These are phyloP conservation scores for Heracleum sosnowskyi DNA, from an alignment of 129 eudicot genomes.

Conservation along the genomic window DNA sequence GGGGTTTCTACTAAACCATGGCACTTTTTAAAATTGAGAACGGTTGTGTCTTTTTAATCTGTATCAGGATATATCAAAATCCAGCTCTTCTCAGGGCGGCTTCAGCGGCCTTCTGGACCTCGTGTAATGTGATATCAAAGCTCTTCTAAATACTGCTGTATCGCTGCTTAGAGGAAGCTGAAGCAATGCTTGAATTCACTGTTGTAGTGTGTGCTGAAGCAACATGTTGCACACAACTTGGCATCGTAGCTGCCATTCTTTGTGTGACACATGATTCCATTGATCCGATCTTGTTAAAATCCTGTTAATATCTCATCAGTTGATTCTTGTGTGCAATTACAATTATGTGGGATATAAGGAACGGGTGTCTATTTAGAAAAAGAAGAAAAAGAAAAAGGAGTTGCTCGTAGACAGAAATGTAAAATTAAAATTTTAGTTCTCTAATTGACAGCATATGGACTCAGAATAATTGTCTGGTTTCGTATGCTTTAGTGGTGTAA, in stretches of 20 bases:
- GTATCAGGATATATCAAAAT: slow-evolving; percentile 82
- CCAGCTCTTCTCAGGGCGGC: slow-evolving; percentile 87
- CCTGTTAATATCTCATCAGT: slow-evolving; percentile 29
- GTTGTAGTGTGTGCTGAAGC: background rate
- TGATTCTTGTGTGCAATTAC: background rate
- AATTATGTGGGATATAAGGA: background rate
- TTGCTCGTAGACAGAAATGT: background rate
- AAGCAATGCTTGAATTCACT: background rate
- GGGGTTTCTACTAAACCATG: background rate
- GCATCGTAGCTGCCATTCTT: slow-evolving; percentile 15
- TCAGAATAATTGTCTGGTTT: background rate
- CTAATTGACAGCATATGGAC: background rate
- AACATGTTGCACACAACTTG: slow-evolving; percentile 11
- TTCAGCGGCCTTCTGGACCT: slow-evolving; percentile 96
- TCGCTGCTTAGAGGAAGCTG: background rate
- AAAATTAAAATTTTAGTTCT: background rate
- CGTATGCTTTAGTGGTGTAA: background rate
- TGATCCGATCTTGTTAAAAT: slow-evolving; percentile 1
- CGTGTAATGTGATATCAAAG: slow-evolving; percentile 88
- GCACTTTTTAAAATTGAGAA: background rate
- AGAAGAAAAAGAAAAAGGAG: background rate
- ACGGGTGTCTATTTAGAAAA: background rate
- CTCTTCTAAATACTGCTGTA: slow-evolving; percentile 35
- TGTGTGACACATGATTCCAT: slow-evolving; percentile 6
- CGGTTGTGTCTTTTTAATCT: background rate